Percentiles rank a stretch among this genome's conserved stretches.
Conservation (phyloP, 768 basidiomycete genomes). For the Lactarius evosmus region DNA sequence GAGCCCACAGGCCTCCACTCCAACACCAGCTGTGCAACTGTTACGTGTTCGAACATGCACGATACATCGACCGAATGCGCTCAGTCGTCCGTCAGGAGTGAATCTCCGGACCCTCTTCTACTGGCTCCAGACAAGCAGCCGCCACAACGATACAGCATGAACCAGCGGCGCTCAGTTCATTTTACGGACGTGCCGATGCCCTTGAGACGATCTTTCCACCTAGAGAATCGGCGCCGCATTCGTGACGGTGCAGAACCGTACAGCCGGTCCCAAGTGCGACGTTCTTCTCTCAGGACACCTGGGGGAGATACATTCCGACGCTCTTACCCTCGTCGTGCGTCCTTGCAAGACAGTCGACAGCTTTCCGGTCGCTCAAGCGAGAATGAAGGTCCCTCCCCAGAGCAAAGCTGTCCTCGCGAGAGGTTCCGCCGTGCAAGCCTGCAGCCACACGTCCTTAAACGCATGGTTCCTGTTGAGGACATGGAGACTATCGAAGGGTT, state of each 20-base stretch:
- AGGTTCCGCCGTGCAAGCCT: constrained; percentile 2
- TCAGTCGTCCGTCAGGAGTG: constrained; percentile 1
- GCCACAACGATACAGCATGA: background rate
- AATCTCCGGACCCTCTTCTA: constrained; percentile 16
- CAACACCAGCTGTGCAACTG: background rate
- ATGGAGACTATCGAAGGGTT: constrained; percentile 22
- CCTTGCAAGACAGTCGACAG: background rate
- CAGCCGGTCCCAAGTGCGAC: background rate
- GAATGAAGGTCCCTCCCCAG: background rate
- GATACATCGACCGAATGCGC: background rate
- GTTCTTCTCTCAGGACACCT: constrained; percentile 4
- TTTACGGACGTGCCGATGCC: background rate
- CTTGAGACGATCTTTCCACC: constrained; percentile 9
- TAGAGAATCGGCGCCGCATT: constrained; percentile 2
- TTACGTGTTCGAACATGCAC: background rate
- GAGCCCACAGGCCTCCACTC: background rate
- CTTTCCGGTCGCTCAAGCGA: background rate
- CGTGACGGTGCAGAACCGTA: background rate
- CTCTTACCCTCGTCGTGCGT: constrained; percentile 8
- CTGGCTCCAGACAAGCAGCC: constrained; percentile 4
- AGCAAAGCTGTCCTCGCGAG: background rate
- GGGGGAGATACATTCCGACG: background rate
- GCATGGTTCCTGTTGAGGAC: constrained; percentile 22
- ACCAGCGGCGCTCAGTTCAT: constrained; percentile 9
- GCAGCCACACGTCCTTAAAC: constrained; percentile 9